Evolutionary conservation across 345 rosid genomes (phyloP).

Genomic region (Populus nigra): DNA sequence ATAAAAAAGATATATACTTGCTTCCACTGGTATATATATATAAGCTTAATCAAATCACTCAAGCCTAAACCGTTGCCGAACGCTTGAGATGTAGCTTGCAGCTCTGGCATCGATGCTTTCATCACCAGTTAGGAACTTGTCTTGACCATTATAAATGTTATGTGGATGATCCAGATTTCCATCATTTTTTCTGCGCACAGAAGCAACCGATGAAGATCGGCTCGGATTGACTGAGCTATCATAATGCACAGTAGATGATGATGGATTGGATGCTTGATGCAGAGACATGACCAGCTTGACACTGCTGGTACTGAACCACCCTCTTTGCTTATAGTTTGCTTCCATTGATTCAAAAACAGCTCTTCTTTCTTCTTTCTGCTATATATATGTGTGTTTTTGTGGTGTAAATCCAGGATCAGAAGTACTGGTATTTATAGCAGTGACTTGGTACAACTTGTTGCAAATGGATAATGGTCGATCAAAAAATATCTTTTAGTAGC

Average conservation of each 20-base stretch:
- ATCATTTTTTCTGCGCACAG: background rate
- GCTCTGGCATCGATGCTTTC: conserved; percentile 12
- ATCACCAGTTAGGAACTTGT: background rate
- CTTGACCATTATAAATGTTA: background rate
- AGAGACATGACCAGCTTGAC: conserved; percentile 7
- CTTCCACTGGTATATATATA: background rate
- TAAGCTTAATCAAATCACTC: background rate
- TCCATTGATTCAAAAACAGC: conserved; percentile 5
- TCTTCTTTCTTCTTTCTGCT: too few relatives aligned
- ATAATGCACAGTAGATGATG: conserved; percentile 7
- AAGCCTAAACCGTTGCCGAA: conserved; percentile 4
- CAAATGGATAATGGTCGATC: background rate
- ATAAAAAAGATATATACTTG: too few relatives aligned
- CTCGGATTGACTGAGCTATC: background rate
- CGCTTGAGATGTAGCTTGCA: conserved; percentile 1
- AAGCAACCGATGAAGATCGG: background rate
- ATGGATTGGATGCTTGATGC: conserved; percentile 8
- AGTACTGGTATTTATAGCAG: background rate
- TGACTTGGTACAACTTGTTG: background rate
- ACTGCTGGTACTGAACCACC: conserved; percentile 1
- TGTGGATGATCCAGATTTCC: background rate
- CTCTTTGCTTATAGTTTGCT: background rate
- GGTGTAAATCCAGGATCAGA: background rate
- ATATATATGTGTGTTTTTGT: background rate
- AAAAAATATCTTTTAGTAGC: background rate